Base-by-base conservation (phyloP, 176 grass and related monocot genomes). In the Echinochloa phyllopogon region DNA sequence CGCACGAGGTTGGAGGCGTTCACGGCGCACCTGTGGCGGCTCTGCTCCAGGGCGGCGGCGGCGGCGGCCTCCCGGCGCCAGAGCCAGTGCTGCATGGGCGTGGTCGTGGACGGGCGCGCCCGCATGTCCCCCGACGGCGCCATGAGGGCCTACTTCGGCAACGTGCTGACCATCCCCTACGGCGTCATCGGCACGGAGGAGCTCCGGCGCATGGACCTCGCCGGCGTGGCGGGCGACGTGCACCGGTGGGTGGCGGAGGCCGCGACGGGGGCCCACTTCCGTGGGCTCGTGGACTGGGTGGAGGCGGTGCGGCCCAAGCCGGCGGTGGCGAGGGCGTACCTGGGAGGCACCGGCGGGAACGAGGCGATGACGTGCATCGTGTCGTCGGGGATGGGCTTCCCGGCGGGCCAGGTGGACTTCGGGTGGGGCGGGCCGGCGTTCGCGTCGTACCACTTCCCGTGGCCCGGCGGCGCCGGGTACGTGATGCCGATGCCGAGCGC, bases 401-500 rank as follows among this genome's bases (percentile, higher is more conserved):
- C 93, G 4, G 82, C 82, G 3, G 29, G 51, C 11, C 64, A 90
- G 77, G 85, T 74, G 27, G 85, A 94, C 55, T 90, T 94, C 74
- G 87, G 93, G 45, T 68, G 87, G 93, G 45, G 88, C 82, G 69
- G 93, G 93, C 77, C 87, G 5, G 87, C 29, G 68, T 92, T 92
- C 61, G 90, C 87, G 57, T 94, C 90, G 47, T 94, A 92, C 90
- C 87, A 92, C 49, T 94, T 94, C 83, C 83, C 90, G 4, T 87
- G 84, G 92, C 86, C 76, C 27, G 52, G 61, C 14, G 76, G 38
- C 33, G 16, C 85, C 4, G 87, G 87, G 14, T 94, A 94, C 72
- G 82, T 94, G 60, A 94, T 94, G 93, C 93, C 93, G 74, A 94
- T 94, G 84, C 90, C 93, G 15, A 87, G 90, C 87, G 67, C 68